These are phyloP conservation scores for Blepharisma undulans DNA, from an alignment of 169 alveolate species.

Conservation along the genomic window DNA sequence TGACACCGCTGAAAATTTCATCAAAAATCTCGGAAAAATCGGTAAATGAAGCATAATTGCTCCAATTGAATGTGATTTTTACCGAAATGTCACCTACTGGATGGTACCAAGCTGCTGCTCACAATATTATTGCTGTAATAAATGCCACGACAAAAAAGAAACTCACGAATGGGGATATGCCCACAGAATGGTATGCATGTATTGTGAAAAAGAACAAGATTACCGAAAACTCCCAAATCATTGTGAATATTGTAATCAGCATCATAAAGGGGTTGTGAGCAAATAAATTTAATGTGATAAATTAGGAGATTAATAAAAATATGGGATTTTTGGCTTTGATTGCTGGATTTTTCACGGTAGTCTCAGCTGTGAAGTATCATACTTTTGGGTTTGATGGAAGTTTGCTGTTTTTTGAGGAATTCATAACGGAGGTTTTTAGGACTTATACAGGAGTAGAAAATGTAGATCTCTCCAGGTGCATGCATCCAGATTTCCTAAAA, in stretches of 20 bases:
- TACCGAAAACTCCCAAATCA: conserved; percentile 26
- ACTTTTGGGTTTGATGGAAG: not conserved
- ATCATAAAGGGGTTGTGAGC: conserved; percentile 35
- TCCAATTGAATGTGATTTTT: conserved; percentile 5
- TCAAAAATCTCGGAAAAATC: not conserved
- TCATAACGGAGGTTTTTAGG: not conserved
- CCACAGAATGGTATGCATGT: conserved; percentile 39
- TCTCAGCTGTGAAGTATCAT: not conserved
- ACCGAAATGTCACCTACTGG: conserved; percentile 17
- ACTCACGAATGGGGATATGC: conserved; percentile 17
- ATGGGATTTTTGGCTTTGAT: not conserved
- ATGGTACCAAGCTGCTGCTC: conserved; percentile 32
- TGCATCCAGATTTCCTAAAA: not conserved
- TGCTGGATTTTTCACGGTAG: not conserved
- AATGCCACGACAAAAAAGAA: conserved; percentile 39
- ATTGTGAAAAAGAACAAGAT: conserved; percentile 33
- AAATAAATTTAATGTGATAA: not conserved
- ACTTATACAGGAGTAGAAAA: not conserved
- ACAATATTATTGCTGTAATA: conserved; percentile 29
- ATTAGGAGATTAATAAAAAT: not conserved
- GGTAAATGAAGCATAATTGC: not conserved
- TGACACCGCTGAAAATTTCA: not conserved
- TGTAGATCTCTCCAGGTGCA: not conserved
- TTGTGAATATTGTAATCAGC: conserved; percentile 15
- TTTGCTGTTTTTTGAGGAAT: not conserved